Conservation (phyloP, 495 filamentous ascomycete genomes). For the Tetracladium marchalianum region DNA sequence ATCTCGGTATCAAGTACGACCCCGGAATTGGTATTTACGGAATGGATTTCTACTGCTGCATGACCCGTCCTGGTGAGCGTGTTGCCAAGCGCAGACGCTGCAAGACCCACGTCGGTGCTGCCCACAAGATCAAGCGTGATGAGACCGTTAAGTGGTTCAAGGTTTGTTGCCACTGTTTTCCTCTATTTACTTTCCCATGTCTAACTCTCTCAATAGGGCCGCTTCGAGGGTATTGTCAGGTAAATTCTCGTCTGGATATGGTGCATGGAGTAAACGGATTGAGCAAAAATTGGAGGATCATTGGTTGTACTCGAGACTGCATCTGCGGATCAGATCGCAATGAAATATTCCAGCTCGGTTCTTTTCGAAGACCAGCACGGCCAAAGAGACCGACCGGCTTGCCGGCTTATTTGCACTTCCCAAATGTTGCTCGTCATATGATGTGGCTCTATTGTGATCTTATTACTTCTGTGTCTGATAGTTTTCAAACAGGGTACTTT, state of each 20-base stretch:
- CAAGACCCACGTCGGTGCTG: constrained; percentile 75
- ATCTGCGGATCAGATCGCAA: constrained; percentile 27
- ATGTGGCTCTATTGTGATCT: background rate
- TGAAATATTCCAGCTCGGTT: constrained; percentile 29
- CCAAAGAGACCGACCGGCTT: constrained; percentile 57
- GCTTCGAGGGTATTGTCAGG: constrained; percentile 19
- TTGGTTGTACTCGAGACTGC: constrained; percentile 21
- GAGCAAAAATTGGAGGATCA: constrained; percentile 18
- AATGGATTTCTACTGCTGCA: constrained; percentile 99
- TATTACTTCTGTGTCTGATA: background rate
- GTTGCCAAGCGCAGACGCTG: constrained; percentile 87
- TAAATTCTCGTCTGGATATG: constrained; percentile 15
- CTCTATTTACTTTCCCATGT: no score
- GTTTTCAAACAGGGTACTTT: no score
- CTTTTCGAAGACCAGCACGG: constrained; percentile 40
- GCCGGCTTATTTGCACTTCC: constrained; percentile 37
- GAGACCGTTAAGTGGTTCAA: constrained; percentile 99
- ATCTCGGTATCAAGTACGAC: constrained; percentile 99
- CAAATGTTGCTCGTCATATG: no score
- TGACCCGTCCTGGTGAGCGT: constrained; percentile 95
- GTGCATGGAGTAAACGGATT: constrained; percentile 26
- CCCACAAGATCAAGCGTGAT: constrained; percentile 81
- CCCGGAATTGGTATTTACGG: constrained; percentile 99
- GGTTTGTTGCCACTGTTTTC: constrained; percentile 62
- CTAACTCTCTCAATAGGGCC: no score